Evolutionary conservation across 768 basidiomycete species (phyloP).

Genomic region (Rhodocollybia butyracea): DNA sequence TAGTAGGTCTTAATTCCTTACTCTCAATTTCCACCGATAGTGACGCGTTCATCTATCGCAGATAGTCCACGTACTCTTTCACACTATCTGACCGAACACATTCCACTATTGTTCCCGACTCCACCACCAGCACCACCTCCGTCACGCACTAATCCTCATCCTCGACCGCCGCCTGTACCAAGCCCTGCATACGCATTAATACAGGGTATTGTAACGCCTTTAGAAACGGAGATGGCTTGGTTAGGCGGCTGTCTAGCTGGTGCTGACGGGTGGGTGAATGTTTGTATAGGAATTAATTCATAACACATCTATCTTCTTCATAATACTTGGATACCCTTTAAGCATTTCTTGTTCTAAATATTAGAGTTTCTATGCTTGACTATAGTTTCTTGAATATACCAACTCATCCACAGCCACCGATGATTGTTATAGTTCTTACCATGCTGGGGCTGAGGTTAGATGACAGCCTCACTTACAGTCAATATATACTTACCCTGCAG

Average conservation of each 20-base stretch:
- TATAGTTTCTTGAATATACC: too few relatives aligned
- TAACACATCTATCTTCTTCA: neutral
- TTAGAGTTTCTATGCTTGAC: too few relatives aligned
- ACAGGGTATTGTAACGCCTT: conserved; percentile 81
- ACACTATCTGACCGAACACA: conserved; percentile 62
- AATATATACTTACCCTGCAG: too few relatives aligned
- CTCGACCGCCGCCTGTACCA: conserved; percentile 29
- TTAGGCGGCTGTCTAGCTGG: conserved; percentile 88
- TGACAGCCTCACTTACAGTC: too few relatives aligned
- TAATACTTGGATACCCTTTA: neutral
- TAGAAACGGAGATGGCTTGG: conserved; percentile 92
- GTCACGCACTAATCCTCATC: conserved; percentile 35
- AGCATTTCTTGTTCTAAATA: neutral
- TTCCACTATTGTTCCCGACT: conserved; percentile 77
- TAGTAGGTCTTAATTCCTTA: conserved; percentile 43
- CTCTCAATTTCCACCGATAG: too few relatives aligned
- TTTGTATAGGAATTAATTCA: conserved; percentile 67
- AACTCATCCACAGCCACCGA: too few relatives aligned
- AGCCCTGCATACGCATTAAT: conserved; percentile 75
- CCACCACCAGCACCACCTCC: conserved; percentile 42
- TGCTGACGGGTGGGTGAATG: conserved; percentile 93
- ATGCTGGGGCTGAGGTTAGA: too few relatives aligned
- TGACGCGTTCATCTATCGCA: conserved; percentile 26
- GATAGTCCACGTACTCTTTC: conserved; percentile 72
- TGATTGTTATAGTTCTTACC: too few relatives aligned